A percentile compares a stretch with the other conserved stretches of the same genome.
Conservation (phyloP, 139 green algal species). For the Eudorina sp. region DNA sequence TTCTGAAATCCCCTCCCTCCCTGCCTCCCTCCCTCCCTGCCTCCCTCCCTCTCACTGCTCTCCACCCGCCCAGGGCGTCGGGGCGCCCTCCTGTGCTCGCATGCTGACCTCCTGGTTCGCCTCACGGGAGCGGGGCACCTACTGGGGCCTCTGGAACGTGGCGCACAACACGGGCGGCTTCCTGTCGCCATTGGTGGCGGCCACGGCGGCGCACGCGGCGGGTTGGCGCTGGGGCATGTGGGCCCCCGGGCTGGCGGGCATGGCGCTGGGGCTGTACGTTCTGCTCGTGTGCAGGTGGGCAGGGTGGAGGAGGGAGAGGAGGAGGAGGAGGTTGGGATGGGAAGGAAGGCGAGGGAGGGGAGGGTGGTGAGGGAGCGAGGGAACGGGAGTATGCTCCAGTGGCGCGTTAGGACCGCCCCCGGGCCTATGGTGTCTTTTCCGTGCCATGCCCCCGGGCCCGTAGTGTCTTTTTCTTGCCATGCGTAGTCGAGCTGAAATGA, state of each 20-base stretch:
- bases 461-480: too few species aligned
- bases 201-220: conserved; percentile 53
- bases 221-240: conserved; percentile 90
- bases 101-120: conserved; percentile 96
- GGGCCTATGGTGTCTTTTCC: too few species aligned
- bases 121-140: conserved; percentile 87
- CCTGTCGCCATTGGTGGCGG: conserved; percentile 81
- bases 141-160: conserved; percentile 86
- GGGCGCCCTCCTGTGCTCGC: conserved; percentile 89
- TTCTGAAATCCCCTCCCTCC: too few species aligned
- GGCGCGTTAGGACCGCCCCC: too few species aligned
- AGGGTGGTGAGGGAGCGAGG: neutral
- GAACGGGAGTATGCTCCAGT: too few species aligned
- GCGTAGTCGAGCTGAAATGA: too few species aligned
- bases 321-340: neutral
- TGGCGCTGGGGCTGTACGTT: conserved; percentile 70
- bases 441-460: too few species aligned
- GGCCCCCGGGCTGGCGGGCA: conserved; percentile 84
- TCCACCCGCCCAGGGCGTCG: conserved; percentile 75
- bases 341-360: too few species aligned
- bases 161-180: conserved; percentile 95
- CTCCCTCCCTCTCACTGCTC: too few species aligned
- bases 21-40: too few species aligned
- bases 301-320: neutral
- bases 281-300: conserved; percentile 33